Evolutionary conservation across 2,329 filamentous ascomycete species (phyloP), one percentile per base, ranked within the genome.

Genomic region (Dactylellina parvicollis): DNA sequence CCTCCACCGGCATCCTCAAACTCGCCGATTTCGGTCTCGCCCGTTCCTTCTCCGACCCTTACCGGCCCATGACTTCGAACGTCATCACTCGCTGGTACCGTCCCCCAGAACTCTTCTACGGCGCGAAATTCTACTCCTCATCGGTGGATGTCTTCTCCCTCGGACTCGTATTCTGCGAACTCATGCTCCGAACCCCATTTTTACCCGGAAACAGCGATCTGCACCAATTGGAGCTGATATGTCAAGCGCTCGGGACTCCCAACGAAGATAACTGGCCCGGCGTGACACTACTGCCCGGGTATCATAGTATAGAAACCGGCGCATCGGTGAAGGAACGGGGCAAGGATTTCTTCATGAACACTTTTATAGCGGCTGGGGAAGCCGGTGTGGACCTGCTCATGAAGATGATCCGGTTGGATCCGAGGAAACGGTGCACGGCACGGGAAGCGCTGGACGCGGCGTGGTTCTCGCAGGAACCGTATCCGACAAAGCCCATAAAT

Each of bases 11-110:
- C 52, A 91, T 94, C 79, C 88, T 99, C 79, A 98, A 98, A 81
- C 87, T 99, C 55, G 95, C 94, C 34, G 95, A 99, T 89, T 99
- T 99, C 78, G 95, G 95, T 85, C 88, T 99, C 32, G 95, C 95
- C 4, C 86, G 95, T 75, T 87, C 86, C 73, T 97, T 97, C 80
- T 90, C 92, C 5, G 95, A 99, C 80, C 94, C 95, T 0, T 91
- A 92, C 78, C 84, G 88, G 62, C 86, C 86, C 77, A 99, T 99
- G 95, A 97, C 94, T 1, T 88, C 89, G 79, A 92, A 95, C 79
- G 94, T 97, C 76, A 96, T 99, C 80, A 99, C 95, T 16, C 88
- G 92, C 76, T 99, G 95, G 92, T 99, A 98, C 83, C 87, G 94
- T 0, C 93, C 95, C 0, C 93, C 93, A 0, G 95, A 99, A 83